Evolutionary conservation across 2,329 filamentous ascomycete species (phyloP).

Genomic region (Ophiostoma sp.): DNA sequence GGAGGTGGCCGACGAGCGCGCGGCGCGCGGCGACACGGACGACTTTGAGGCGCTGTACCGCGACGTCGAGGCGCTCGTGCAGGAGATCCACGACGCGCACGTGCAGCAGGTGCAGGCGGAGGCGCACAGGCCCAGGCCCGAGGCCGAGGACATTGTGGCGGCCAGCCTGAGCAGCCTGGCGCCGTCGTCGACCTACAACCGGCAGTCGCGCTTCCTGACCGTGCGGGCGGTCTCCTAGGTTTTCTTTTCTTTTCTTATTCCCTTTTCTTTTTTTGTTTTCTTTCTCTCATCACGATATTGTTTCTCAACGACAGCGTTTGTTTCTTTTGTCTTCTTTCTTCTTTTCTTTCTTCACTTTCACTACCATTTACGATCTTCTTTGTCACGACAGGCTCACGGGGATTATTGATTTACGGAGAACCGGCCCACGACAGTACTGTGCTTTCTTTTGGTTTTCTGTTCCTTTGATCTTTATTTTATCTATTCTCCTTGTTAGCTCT

Average conservation of each 20-base stretch:
- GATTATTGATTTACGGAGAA: slow-evolving; percentile 5
- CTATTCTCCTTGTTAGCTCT: background rate
- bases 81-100: slow-evolving; percentile 49
- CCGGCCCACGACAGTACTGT: slow-evolving; percentile 4
- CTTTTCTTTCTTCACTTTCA: background rate
- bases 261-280: background rate
- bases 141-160: slow-evolving; percentile 12
- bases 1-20: slow-evolving; percentile 33
- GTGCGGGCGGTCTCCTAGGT: background rate
- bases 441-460: background rate
- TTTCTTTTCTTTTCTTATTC: background rate
- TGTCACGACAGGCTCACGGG: background rate
- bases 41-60: slow-evolving; percentile 45
- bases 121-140: slow-evolving; percentile 11
- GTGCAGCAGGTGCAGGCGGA: slow-evolving; percentile 24
- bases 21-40: slow-evolving; percentile 32
- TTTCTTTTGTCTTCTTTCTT: background rate
- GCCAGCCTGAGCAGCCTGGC: slow-evolving; percentile 11
- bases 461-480: background rate
- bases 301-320: background rate
- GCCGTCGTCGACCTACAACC: background rate
- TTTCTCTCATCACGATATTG: background rate
- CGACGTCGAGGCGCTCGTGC: slow-evolving; percentile 50
- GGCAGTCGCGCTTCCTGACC: background rate
- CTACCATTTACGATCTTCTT: background rate